phyloP scores from a whole-genome alignment of 768 basidiomycete species.

The Lyophyllum atratum region DNA sequence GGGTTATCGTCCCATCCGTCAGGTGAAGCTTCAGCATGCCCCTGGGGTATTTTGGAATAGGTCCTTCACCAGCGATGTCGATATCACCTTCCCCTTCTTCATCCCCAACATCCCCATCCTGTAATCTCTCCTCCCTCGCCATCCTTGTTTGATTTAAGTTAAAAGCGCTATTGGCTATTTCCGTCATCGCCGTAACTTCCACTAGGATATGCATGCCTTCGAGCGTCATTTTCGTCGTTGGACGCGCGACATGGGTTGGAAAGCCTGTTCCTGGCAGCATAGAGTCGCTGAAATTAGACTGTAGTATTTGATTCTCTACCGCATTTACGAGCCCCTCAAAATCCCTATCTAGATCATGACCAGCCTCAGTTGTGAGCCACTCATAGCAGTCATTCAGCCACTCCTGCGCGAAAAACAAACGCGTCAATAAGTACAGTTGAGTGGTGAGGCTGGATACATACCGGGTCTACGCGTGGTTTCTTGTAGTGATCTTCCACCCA shows the following conservation, averaged over 20 bases:
- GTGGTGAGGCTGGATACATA: slow-evolving; percentile 27
- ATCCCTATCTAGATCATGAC: slow-evolving; percentile 46
- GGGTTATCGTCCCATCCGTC: slow-evolving; percentile 69
- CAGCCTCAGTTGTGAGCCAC: slow-evolving; percentile 56
- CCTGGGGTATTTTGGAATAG: slow-evolving; percentile 80
- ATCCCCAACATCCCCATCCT: slow-evolving; percentile 45
- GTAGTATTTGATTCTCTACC: slow-evolving; percentile 67
- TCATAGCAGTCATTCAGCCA: slow-evolving; percentile 77
- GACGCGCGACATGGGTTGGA: slow-evolving; percentile 40
- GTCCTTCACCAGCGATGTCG: slow-evolving; percentile 68
- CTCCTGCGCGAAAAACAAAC: slow-evolving; percentile 43
- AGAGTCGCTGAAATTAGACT: slow-evolving; percentile 73
- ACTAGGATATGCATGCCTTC: slow-evolving; percentile 61
- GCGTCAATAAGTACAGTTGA: neutral
- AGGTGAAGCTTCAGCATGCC: slow-evolving; percentile 77
- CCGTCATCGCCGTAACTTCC: slow-evolving; percentile 76
- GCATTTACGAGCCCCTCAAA: slow-evolving; percentile 54
- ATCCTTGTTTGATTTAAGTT: slow-evolving; percentile 70
- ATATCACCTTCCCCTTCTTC: slow-evolving; percentile 54
- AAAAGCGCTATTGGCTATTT: slow-evolving; percentile 85
- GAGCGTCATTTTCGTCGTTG: slow-evolving; percentile 34
- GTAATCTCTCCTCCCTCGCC: slow-evolving; percentile 63
- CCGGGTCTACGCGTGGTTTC: slow-evolving; percentile 65
- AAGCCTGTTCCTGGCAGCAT: slow-evolving; percentile 73
- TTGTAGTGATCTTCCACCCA: slow-evolving; percentile 61